A percentile compares a stretch with the other conserved stretches of the same genome.
Evolutionary conservation across 306 rosid species (phyloP).

Genomic region (Quercus glauca): DNA sequence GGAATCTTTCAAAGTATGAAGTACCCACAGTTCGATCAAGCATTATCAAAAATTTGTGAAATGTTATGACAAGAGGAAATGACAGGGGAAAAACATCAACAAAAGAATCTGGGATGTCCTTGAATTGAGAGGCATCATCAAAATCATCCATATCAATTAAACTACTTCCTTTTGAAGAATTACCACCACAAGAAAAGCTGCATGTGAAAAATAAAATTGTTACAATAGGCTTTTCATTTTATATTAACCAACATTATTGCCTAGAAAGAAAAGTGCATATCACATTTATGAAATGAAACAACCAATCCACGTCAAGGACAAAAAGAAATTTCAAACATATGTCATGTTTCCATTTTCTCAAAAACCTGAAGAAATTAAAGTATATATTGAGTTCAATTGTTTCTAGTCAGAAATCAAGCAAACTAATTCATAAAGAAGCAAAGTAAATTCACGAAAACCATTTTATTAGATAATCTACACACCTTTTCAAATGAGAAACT

Average conservation of each 20-base stretch:
- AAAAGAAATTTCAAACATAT: no score
- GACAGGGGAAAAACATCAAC: conserved; percentile 37
- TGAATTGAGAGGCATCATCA: conserved; percentile 47
- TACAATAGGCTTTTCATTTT: background rate
- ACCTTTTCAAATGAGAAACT: conserved; percentile 68
- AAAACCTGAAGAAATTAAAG: no score
- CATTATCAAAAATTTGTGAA: conserved; percentile 77
- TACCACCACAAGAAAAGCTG: conserved; percentile 48
- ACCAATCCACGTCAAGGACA: no score
- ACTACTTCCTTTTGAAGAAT: conserved; percentile 13
- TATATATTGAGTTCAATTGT: background rate
- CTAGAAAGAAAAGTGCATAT: no score
- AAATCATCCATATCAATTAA: conserved; percentile 33
- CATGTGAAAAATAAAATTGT: background rate
- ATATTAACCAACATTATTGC: background rate
- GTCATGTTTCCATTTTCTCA: no score
- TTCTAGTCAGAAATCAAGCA: background rate
- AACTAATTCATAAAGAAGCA: background rate
- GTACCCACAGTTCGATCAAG: conserved; percentile 67
- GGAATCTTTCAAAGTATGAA: conserved; percentile 68
- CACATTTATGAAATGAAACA: background rate
- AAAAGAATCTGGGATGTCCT: conserved; percentile 54
- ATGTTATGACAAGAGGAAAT: conserved; percentile 76
- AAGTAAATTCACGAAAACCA: no score
- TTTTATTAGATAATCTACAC: background rate